Evolutionary conservation across 2,329 filamentous ascomycete genomes (phyloP), one percentile per base, ranked within the genome.

Genomic region (Helminthosporium solani): DNA sequence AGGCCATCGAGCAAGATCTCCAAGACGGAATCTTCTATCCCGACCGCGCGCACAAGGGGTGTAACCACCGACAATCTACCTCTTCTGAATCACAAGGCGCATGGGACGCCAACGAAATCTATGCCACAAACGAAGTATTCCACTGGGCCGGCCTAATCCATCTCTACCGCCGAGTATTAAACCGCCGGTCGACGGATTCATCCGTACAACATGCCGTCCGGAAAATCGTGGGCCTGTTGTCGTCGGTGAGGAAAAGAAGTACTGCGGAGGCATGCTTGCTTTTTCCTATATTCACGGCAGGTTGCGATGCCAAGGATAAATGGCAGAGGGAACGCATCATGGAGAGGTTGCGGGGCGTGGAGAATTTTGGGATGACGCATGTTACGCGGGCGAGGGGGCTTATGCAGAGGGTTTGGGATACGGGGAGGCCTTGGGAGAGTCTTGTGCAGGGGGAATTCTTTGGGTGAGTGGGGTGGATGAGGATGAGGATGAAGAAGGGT

Each of bases 241-340:
- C 75, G 18, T 79, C 78, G 30, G 81, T 94, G 39, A 73, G 82
- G 11, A 72, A 77, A 11, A 85, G 86, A 5, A 84, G 84, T 23
- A 83, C 83, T 14, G 87, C 87, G 0, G 88, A 92, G 67, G 84
- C 82, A 7, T 89, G 87, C 59, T 72, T 88, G 15, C 67, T 94
- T 31, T 91, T 94, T 54, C 88, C 89, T 0, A 83, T 94, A 71
- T 94, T 94, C 67, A 88, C 87, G 1, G 88, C 88, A 1, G 89
- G 88, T 0, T 91, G 87, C 54, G 87, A 94, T 65, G 82, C 84
- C 1, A 72, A 73, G 44, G 78, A 83, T 39, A 60, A 73, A 27
- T 70, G 68, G 2, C 80, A 86, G 56, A 75, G 83, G 40, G 71
- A 72, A 19, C 76, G 81, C 58, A 81, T 92, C 30, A 72, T 88